phyloP scores from a whole-genome alignment of 1,284 basidiomycete genomes.

The Hymenochaete sp. region DNA sequence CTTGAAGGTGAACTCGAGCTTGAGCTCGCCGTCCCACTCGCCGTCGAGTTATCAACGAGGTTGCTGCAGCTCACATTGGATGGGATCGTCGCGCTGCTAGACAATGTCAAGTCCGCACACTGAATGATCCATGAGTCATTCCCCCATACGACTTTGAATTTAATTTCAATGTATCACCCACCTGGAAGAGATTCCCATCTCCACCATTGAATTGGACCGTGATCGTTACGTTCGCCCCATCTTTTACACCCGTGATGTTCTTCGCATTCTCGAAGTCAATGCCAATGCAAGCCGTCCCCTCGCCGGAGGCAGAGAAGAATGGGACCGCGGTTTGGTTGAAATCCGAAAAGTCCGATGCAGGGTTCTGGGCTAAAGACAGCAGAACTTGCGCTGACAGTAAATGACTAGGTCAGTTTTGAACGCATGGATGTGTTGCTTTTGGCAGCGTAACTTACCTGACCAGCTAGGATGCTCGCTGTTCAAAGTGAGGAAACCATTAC shows the following conservation, averaged over 20 bases:
- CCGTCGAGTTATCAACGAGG: slow-evolving; percentile 14
- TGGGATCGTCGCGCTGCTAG: slow-evolving; percentile 36
- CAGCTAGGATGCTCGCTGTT: slow-evolving; percentile 35
- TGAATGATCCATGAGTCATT: slow-evolving; percentile 22
- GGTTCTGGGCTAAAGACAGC: slow-evolving; percentile 48
- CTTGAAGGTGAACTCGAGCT: slow-evolving; percentile 4
- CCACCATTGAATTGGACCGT: slow-evolving; percentile 58
- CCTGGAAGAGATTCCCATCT: slow-evolving; percentile 64
- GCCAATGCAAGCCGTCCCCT: slow-evolving; percentile 56
- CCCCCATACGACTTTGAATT: neutral
- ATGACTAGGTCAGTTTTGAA: neutral
- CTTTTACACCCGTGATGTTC: slow-evolving; percentile 36
- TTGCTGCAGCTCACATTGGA: slow-evolving; percentile 31
- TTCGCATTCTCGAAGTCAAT: slow-evolving; percentile 46
- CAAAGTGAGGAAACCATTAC: slow-evolving; percentile 34
- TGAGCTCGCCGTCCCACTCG: neutral
- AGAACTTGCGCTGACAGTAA: slow-evolving; percentile 38
- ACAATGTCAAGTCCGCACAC: slow-evolving; percentile 67
- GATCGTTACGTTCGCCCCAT: slow-evolving; percentile 52
- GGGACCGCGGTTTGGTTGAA: slow-evolving; percentile 46
- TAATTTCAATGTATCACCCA: slow-evolving; percentile 25
- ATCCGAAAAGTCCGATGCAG: slow-evolving; percentile 48
- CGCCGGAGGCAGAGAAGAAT: slow-evolving; percentile 43
- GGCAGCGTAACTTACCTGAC: slow-evolving; percentile 31
- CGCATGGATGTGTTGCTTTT: neutral